These are phyloP conservation scores for Prillingera fragicola DNA, from an alignment of 1,284 basidiomycete genomes.

Conservation along the genomic window DNA sequence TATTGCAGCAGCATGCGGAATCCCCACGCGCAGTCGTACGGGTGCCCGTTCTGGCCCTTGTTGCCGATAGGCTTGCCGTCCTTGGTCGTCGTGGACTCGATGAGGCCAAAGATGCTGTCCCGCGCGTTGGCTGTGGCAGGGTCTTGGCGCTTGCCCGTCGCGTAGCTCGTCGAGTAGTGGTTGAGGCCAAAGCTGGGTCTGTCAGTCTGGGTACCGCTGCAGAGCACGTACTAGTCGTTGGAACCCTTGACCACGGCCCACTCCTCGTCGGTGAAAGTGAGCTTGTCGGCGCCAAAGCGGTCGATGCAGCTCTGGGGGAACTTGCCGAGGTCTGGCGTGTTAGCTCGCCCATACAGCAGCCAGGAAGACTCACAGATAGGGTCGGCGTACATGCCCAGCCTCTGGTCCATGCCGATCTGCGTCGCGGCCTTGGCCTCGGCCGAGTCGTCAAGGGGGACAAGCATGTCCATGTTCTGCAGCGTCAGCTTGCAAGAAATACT, in stretches of 20 bases:
- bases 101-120: constrained; percentile 11
- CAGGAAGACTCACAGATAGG: constrained; percentile 20
- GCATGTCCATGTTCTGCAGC: constrained; percentile 28
- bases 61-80: constrained; percentile 26
- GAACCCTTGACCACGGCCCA: constrained; percentile 18
- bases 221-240: constrained; percentile 6
- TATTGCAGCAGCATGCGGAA: constrained; percentile 15
- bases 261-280: constrained; percentile 13
- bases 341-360: background rate
- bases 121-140: constrained; percentile 4
- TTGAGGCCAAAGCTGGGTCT: constrained; percentile 25
- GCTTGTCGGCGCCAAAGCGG: constrained; percentile 4
- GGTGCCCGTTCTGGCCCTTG: constrained; percentile 26
- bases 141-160: constrained; percentile 15
- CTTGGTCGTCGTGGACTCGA: constrained; percentile 17
- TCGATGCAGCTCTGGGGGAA: constrained; percentile 6
- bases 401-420: constrained; percentile 9
- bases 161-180: constrained; percentile 23
- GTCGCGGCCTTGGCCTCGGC: constrained; percentile 18
- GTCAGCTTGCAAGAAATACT: constrained; percentile 1
- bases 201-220: background rate
- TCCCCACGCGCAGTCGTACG: constrained; percentile 23
- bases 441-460: constrained; percentile 22
- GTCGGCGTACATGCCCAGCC: constrained; percentile 26
- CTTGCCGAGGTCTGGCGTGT: background rate